These are phyloP conservation scores for Piper betle DNA, from an alignment of 164 flowering plant species.

Conservation along the genomic window DNA sequence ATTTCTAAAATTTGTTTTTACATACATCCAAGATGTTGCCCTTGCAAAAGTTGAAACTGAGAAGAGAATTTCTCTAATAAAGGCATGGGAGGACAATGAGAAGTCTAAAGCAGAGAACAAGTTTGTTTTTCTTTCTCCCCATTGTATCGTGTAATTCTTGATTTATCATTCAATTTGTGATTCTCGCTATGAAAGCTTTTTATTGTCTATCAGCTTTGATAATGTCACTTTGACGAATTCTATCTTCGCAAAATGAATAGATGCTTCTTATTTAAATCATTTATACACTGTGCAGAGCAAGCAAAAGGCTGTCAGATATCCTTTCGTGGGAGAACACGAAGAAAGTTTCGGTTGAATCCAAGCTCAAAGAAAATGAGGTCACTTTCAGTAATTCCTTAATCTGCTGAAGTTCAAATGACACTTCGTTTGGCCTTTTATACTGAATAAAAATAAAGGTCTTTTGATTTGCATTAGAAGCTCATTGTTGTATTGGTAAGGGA, in stretches of 20 bases:
- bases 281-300: slow-evolving; percentile 35
- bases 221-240: not conserved
- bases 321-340: slow-evolving; percentile 66
- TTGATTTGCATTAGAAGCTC: too few relatives aligned
- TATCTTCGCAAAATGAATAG: not conserved
- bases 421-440: too few relatives aligned
- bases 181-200: too few relatives aligned
- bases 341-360: slow-evolving; percentile 59
- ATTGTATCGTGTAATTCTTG: too few relatives aligned
- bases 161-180: too few relatives aligned
- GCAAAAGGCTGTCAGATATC: slow-evolving; percentile 40
- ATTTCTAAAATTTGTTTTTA: not conserved
- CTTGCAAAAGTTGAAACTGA: slow-evolving; percentile 60
- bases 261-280: not conserved
- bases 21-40: slow-evolving; percentile 41
- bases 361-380: slow-evolving; percentile 63
- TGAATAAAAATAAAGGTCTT: too few relatives aligned
- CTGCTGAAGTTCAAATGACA: too few relatives aligned
- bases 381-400: not conserved
- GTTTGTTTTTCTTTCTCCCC: slow-evolving; percentile 17
- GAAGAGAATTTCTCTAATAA: slow-evolving; percentile 60
- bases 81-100: slow-evolving; percentile 93
- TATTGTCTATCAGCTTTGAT: too few relatives aligned
- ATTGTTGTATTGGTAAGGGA: too few relatives aligned
- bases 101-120: slow-evolving; percentile 76